Evolutionary conservation across 768 basidiomycete species (phyloP).

Genomic region (Pholiota conissans): DNA sequence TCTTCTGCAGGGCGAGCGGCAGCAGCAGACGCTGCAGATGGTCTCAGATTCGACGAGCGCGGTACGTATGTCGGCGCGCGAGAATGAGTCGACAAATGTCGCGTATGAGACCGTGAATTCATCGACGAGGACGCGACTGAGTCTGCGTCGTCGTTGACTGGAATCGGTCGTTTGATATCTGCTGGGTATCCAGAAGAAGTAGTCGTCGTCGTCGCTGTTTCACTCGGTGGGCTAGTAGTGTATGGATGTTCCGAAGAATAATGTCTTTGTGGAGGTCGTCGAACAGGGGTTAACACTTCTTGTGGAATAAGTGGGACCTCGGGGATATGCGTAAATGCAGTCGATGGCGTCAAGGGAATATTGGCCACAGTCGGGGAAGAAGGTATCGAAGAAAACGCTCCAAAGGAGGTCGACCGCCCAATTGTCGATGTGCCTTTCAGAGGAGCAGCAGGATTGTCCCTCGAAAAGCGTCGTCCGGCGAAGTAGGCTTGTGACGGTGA

Average conservation of each 20-base stretch:
- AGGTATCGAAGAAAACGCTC: neutral
- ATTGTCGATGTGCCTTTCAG: slow-evolving; percentile 2
- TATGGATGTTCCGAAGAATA: neutral
- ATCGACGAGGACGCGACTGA: slow-evolving; percentile 13
- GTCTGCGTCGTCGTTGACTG: neutral
- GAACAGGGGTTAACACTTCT: neutral
- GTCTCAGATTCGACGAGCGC: slow-evolving; percentile 14
- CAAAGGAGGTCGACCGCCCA: neutral
- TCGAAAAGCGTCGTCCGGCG: neutral
- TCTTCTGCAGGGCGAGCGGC: slow-evolving; percentile 8
- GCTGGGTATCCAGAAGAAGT: slow-evolving; percentile 1
- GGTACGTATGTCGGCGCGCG: slow-evolving; percentile 21
- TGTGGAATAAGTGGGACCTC: neutral
- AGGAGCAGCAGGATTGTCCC: neutral
- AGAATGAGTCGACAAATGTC: slow-evolving; percentile 14
- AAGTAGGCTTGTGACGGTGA: slow-evolving; percentile 3
- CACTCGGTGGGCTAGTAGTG: neutral
- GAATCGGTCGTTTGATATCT: slow-evolving; percentile 2
- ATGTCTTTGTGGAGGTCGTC: neutral
- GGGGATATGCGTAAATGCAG: neutral
- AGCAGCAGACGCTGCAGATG: neutral
- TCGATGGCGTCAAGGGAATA: slow-evolving; percentile 1
- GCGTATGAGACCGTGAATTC: slow-evolving; percentile 2
- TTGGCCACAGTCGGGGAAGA: neutral
- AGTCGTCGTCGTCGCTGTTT: neutral